Base-by-base conservation (phyloP, 2,329 filamentous ascomycete genomes). In the Rachicladosporium sp. region DNA sequence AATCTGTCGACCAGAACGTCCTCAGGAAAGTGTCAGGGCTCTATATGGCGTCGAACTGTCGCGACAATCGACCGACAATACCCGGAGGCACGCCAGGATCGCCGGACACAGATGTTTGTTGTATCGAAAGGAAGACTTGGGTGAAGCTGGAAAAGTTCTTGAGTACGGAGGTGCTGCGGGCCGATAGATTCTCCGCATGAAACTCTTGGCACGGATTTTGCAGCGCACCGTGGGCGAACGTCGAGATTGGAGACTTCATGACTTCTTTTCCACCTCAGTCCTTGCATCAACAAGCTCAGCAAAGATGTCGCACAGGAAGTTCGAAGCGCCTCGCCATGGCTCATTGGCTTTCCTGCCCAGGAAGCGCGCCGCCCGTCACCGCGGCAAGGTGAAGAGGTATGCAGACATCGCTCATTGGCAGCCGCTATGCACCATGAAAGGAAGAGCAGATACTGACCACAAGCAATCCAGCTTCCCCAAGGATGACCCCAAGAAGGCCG, bases 401-500 rank as follows among this genome's bases (percentile, higher is more conserved):
- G 15, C 15, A 19, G 15, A 19, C 15, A 19, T 19, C 15, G 15
- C 15, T 19, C 15, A 19, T 19, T 19, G 3, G 15, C 15, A 19
- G 15, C 15, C 15, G 15, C 15, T 19, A 19, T 19, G 15, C 15
- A 36, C 29, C 9, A 19, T 15, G 13, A 32, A 10, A 36, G 11
- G 4, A 12, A 33, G n/a, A 31, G 29, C 38, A 41, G n/a, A 3
- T 31, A 31, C 40, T 42, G 27, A 42, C 38, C 35, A 19, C 5
- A 9, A 11, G 31, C 13, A n/a, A 31, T 42, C 58, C 64, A 93
- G 86, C 71, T 98, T 98, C 81, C 91, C 91, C 66, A 96, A 96
- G 82, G 91, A 98, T 84, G 88, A 98, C 78, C 75, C 87, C 64
- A 96, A 96, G 84, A 93, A 96, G 82, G 85, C 88, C 62, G 86